These are phyloP conservation scores for Mycothermus thermophilus DNA, from an alignment of 495 filamentous ascomycete genomes.

Conservation along the genomic window DNA sequence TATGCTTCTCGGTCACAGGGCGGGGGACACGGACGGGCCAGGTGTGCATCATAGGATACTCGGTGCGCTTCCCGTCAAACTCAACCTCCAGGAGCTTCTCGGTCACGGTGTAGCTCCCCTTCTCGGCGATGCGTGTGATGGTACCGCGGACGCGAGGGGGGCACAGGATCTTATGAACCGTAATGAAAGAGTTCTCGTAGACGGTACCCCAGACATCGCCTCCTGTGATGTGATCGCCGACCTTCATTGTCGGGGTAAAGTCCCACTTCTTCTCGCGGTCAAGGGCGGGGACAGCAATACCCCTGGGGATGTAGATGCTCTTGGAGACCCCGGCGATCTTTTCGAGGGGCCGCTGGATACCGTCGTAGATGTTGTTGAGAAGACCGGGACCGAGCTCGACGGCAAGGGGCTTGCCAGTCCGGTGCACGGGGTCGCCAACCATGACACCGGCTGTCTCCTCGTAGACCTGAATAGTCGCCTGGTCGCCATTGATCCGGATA, in stretches of 20 bases:
- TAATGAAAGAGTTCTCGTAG: constrained; percentile 89
- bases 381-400: constrained; percentile 94
- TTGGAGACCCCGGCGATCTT: constrained; percentile 61
- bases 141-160: constrained; percentile 81
- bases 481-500: constrained; percentile 91
- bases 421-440: constrained; percentile 81
- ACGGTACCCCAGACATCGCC: constrained; percentile 91
- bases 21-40: constrained; percentile 98
- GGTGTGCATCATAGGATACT: constrained; percentile 93
- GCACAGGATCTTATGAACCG: constrained; percentile 90
- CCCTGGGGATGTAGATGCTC: constrained; percentile 94
- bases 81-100: constrained; percentile 93
- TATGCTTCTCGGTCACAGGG: constrained; percentile 77
- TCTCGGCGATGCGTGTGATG: constrained; percentile 76
- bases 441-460: constrained; percentile 98
- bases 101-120: constrained; percentile 85
- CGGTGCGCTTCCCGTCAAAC: constrained; percentile 88
- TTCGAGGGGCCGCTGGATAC: constrained; percentile 88
- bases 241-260: constrained; percentile 79
- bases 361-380: constrained; percentile 99
- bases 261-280: constrained; percentile 89
- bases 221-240: constrained; percentile 91
- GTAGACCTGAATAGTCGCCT: constrained; percentile 95
- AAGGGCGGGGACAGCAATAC: constrained; percentile 77
- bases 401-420: constrained; percentile 88